Evolutionary conservation across 1,284 basidiomycete genomes (phyloP).

Genomic region (Amylostereum chailletii): DNA sequence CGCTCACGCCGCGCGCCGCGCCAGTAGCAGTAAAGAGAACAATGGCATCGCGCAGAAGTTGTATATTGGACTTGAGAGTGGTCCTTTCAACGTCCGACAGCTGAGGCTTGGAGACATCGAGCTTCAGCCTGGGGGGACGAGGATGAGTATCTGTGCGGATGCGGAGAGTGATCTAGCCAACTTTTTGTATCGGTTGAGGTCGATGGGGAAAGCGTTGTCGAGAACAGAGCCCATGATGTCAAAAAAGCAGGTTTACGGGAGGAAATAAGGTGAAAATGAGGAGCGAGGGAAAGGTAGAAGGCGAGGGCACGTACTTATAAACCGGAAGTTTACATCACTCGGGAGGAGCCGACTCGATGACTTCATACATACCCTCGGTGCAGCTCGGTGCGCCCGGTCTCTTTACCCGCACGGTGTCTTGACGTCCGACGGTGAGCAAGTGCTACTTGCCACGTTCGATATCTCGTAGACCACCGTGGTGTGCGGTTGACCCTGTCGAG

Average conservation of each 20-base stretch:
- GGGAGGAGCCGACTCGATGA: neutral
- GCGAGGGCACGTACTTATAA: neutral
- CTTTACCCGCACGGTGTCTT: too few relatives aligned
- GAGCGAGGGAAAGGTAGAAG: neutral
- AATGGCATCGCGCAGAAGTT: slow-evolving; percentile 74
- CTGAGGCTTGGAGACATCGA: slow-evolving; percentile 59
- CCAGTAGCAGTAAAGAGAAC: slow-evolving; percentile 78
- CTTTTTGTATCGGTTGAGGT: slow-evolving; percentile 70
- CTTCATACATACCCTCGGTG: neutral
- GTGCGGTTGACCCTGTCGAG: too few relatives aligned
- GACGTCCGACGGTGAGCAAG: too few relatives aligned
- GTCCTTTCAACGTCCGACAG: slow-evolving; percentile 52
- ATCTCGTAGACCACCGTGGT: too few relatives aligned
- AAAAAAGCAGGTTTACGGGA: too few relatives aligned
- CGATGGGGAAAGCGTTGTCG: slow-evolving; percentile 56
- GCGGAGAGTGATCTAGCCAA: slow-evolving; percentile 18
- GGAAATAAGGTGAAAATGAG: neutral
- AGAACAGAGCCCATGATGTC: slow-evolving; percentile 20
- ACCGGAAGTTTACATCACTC: neutral
- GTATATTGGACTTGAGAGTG: slow-evolving; percentile 59
- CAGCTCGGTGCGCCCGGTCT: too few relatives aligned
- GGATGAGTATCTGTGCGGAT: slow-evolving; percentile 6
- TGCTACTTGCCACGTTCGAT: too few relatives aligned
- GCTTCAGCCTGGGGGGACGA: slow-evolving; percentile 39
- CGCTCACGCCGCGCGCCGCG: slow-evolving; percentile 73